Conservation (phyloP, 306 rosid genomes). For the Lablab purpureus region DNA sequence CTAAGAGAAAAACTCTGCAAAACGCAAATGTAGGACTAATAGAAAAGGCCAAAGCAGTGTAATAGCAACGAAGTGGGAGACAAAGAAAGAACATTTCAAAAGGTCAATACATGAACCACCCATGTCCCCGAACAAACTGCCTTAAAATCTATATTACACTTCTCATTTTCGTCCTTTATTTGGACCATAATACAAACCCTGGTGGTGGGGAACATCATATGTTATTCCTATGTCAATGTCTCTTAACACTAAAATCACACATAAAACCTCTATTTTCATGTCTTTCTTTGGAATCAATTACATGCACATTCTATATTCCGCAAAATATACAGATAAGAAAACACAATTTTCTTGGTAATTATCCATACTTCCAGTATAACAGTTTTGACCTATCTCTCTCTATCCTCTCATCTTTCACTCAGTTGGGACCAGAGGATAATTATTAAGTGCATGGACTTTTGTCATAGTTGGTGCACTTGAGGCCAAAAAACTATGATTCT, state of each 20-base stretch:
- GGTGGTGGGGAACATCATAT: neutral
- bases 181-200: neutral
- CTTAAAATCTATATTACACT: neutral
- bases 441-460: conserved; percentile 25
- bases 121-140: neutral
- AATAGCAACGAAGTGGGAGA: neutral
- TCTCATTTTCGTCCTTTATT: neutral
- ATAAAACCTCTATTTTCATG: neutral
- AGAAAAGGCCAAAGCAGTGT: conserved; percentile 8
- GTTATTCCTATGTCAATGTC: neutral
- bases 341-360: neutral
- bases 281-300: conserved; percentile 2
- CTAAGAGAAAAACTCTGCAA: neutral
- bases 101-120: conserved; percentile 6
- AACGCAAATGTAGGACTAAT: neutral
- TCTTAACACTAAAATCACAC: neutral
- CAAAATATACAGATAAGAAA: neutral
- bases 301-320: neutral
- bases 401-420: neutral
- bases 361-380: neutral
- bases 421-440: neutral
- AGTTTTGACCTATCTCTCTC: neutral
- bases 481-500: conserved; percentile 23
- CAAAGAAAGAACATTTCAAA: neutral
- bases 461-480: conserved; percentile 26